phyloP scores from a whole-genome alignment of 345 rosid species.

The Brassica nigra region DNA sequence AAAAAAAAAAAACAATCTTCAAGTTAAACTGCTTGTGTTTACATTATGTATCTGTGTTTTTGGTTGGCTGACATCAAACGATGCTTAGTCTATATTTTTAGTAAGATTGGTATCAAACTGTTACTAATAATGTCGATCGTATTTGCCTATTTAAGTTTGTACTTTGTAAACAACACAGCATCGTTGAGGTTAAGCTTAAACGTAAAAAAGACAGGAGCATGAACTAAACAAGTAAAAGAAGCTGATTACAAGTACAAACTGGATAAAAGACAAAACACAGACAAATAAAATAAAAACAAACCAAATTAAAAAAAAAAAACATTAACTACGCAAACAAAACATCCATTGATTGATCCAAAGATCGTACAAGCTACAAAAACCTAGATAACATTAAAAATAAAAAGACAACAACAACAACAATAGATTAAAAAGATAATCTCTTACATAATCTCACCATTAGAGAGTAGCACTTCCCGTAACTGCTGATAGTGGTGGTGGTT shows the following conservation, averaged over 20 bases:
- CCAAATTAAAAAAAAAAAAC: slow-evolving; percentile 13
- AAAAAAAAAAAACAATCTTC: neutral
- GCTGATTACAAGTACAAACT: slow-evolving; percentile 32
- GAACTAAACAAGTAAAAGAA: slow-evolving; percentile 25
- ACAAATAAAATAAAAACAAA: neutral
- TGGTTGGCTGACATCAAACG: neutral
- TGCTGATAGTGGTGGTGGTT: slow-evolving; percentile 31
- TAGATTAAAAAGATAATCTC: slow-evolving; percentile 15
- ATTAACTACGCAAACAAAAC: slow-evolving; percentile 37
- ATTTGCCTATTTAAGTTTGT: slow-evolving; percentile 1
- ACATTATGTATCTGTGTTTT: neutral
- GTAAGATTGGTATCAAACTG: neutral
- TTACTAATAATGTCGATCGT: neutral
- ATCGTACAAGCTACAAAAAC: slow-evolving; percentile 43
- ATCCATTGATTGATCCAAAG: slow-evolving; percentile 46
- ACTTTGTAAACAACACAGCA: slow-evolving; percentile 3
- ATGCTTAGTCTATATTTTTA: neutral
- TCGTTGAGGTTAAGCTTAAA: slow-evolving; percentile 20
- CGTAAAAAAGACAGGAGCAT: slow-evolving; percentile 34
- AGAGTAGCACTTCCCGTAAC: too few relatives aligned
- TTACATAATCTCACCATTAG: slow-evolving; percentile 26
- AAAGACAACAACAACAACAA: slow-evolving; percentile 3
- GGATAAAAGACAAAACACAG: slow-evolving; percentile 16
- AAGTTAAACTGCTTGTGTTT: neutral
- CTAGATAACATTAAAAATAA: slow-evolving; percentile 23